phyloP scores from a whole-genome alignment of 116 monocot genomes.

The Cymodocea nodosa region DNA sequence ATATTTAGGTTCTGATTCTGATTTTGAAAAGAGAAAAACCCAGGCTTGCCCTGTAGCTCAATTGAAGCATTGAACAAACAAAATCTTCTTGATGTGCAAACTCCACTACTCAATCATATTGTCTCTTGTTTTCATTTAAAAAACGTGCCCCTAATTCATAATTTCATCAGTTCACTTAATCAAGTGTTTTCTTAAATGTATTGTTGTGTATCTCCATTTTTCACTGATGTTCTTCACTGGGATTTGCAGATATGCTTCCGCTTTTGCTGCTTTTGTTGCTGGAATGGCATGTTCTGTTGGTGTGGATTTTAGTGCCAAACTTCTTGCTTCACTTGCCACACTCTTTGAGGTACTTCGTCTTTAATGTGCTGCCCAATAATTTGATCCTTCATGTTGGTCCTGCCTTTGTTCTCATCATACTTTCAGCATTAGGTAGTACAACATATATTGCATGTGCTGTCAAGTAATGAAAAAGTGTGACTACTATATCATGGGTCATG shows the following conservation, averaged over 20 bases:
- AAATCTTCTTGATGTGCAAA: background rate
- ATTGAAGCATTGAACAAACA: no score
- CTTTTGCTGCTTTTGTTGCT: constrained; percentile 84
- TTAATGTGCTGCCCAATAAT: background rate
- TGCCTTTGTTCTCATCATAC: background rate
- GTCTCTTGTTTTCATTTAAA: no score
- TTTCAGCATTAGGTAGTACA: no score
- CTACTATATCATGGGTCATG: background rate
- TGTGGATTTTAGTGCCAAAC: constrained; percentile 87
- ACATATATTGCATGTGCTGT: background rate
- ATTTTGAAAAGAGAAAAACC: no score
- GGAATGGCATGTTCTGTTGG: constrained; percentile 95
- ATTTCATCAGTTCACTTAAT: no score
- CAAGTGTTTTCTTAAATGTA: no score
- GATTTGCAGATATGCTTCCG: constrained; percentile 69
- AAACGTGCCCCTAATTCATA: no score
- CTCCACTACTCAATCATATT: background rate
- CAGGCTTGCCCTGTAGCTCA: no score
- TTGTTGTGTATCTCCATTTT: no score
- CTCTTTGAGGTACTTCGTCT: constrained; percentile 56
- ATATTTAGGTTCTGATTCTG: no score
- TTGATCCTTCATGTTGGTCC: background rate
- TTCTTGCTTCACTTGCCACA: constrained; percentile 67
- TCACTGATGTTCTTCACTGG: background rate
- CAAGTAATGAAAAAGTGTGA: background rate